Evolutionary conservation across 169 alveolate species (phyloP).

Genomic region (Plasmodium gallinaceum): DNA sequence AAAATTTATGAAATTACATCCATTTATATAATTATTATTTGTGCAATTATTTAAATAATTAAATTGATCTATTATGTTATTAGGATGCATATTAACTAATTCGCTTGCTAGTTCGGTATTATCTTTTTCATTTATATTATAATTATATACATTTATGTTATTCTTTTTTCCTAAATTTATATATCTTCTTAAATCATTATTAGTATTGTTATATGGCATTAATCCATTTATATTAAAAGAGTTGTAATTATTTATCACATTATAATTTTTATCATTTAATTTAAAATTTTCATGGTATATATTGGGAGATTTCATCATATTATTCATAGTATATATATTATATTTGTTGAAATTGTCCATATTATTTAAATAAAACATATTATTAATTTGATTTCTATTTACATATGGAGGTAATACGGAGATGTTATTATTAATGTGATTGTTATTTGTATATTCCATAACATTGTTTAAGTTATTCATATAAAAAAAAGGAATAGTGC

Average conservation of each 20-base stretch:
- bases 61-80: slow-evolving; percentile 1
- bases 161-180: slow-evolving; percentile 1
- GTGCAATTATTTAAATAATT: slow-evolving; percentile 9
- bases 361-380: neutral
- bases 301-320: neutral
- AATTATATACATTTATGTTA: slow-evolving; percentile 44
- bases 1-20: neutral
- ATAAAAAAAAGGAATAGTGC: neutral
- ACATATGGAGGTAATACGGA: neutral
- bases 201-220: slow-evolving; percentile 6
- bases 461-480: neutral
- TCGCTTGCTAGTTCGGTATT: slow-evolving; percentile 6
- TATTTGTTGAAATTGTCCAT: neutral
- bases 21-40: slow-evolving; percentile 20
- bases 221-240: slow-evolving; percentile 21
- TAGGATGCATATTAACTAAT: neutral
- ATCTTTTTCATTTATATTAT: slow-evolving; percentile 15
- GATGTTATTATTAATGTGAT: neutral
- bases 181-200: slow-evolving; percentile 3
- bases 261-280: neutral
- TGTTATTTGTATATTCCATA: neutral
- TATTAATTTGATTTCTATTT: neutral
- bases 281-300: neutral
- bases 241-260: slow-evolving; percentile 4
- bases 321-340: slow-evolving; percentile 3